phyloP scores from a whole-genome alignment of 2,329 filamentous ascomycete species.

The Pestalotiopsis fici region DNA sequence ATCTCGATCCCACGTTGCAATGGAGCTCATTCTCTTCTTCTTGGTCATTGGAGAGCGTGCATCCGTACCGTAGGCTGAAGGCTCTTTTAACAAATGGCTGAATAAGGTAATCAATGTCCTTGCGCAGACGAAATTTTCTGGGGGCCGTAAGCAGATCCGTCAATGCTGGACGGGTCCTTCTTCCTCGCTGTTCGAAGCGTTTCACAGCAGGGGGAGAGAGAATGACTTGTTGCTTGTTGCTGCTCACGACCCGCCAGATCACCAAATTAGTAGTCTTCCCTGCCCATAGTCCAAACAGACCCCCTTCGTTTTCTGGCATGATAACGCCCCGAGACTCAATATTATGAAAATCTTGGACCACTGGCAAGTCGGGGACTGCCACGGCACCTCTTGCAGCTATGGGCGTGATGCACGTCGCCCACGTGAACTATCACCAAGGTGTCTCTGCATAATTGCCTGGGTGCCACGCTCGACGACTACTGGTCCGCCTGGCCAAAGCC shows the following conservation, averaged over 20 bases:
- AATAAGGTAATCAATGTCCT: not conserved
- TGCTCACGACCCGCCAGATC: not conserved
- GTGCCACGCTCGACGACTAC: not conserved
- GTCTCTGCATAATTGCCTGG: constrained; percentile 7
- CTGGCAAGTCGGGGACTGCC: constrained; percentile 10
- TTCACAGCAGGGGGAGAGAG: not conserved
- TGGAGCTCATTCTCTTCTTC: not conserved
- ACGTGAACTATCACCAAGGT: constrained; percentile 10
- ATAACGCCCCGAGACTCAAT: not conserved
- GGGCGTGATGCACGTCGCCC: constrained; percentile 1
- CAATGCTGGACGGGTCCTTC: not conserved
- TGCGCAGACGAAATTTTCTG: not conserved
- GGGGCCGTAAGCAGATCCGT: not conserved
- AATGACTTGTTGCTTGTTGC: not conserved
- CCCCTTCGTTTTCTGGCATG: not conserved
- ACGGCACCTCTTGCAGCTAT: not conserved
- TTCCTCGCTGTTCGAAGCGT: not conserved
- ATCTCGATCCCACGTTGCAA: not conserved
- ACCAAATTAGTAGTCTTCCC: not conserved
- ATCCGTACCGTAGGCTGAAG: not conserved
- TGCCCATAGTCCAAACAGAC: not conserved
- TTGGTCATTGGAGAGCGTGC: not conserved
- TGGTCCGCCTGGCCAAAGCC: not conserved
- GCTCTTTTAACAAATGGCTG: not conserved
- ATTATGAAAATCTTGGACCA: not conserved